Conservation (phyloP, 2,329 filamentous ascomycete species). For the Tympanopsis confertula region DNA sequence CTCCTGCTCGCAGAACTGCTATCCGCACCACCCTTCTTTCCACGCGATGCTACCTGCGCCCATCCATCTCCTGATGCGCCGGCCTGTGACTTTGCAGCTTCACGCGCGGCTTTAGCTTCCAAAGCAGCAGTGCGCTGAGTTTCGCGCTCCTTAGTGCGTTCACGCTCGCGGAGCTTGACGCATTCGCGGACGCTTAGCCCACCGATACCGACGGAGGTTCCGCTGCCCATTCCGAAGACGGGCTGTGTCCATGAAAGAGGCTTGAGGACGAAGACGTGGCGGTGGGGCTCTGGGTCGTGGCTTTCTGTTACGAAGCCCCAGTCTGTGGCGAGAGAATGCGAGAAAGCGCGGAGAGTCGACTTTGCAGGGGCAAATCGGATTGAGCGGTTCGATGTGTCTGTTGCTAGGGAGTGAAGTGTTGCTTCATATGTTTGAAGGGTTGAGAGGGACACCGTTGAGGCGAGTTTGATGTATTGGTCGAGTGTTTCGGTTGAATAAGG, state of each 20-base stretch:
- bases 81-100: not conserved
- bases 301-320: constrained; percentile 85
- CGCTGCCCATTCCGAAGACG: not conserved
- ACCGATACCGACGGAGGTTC: not conserved
- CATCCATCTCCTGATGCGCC: not conserved
- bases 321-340: constrained; percentile 77
- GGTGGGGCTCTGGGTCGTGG: constrained; percentile 80
- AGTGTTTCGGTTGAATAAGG: constrained; percentile 75
- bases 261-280: constrained; percentile 84
- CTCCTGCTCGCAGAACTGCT: not conserved
- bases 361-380: constrained; percentile 83
- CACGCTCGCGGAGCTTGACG: constrained; percentile 1
- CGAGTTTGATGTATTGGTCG: constrained; percentile 56
- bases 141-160: not conserved
- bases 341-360: constrained; percentile 63
- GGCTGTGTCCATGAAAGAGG: constrained; percentile 31
- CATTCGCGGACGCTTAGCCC: not conserved
- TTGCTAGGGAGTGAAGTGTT: constrained; percentile 71
- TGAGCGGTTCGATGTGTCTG: constrained; percentile 57
- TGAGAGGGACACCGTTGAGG: constrained; percentile 41
- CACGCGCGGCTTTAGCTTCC: not conserved
- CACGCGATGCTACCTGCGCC: not conserved
- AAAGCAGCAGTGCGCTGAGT: not conserved
- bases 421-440: constrained; percentile 56
- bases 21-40: not conserved